Conservation (phyloP, 768 basidiomycete species). For the Rubroboletus satanas region DNA sequence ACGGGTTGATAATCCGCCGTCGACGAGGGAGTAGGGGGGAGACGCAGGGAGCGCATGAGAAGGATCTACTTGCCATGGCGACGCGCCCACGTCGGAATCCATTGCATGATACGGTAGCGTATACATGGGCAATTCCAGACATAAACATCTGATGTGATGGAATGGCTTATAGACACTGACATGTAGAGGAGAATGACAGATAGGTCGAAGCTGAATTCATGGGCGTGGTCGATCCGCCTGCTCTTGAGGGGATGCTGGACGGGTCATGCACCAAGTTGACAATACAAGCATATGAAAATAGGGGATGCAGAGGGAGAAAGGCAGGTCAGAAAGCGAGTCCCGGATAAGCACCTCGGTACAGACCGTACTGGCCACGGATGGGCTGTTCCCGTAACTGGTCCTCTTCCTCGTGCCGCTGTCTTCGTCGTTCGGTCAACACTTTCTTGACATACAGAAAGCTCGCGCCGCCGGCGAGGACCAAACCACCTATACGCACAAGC, state of each 20-base stretch:
- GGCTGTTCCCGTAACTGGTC: conserved; percentile 13
- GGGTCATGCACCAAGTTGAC: not conserved
- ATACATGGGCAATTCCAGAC: not conserved
- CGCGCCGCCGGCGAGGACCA: conserved; percentile 27
- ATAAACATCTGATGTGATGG: not conserved
- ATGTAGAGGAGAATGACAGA: not conserved
- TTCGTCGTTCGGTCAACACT: conserved; percentile 25
- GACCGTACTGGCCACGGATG: not conserved
- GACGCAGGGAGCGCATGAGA: not conserved
- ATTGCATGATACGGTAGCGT: not conserved
- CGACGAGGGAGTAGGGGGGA: not conserved
- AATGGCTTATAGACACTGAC: not conserved
- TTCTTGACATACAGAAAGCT: conserved; percentile 32
- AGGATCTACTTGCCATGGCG: not conserved
- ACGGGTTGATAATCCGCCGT: not conserved
- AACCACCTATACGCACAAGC: conserved; percentile 25
- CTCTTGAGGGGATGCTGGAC: conserved; percentile 4
- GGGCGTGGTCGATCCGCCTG: conserved; percentile 3
- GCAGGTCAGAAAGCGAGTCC: conserved; percentile 10
- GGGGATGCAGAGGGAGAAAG: not conserved
- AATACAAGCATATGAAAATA: not conserved
- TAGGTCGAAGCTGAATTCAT: conserved; percentile 1
- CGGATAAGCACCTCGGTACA: not conserved
- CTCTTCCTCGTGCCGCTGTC: conserved; percentile 18
- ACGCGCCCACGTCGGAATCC: not conserved